Evolutionary conservation across 1,284 basidiomycete species (phyloP).

Genomic region (Trametes polyzona): DNA sequence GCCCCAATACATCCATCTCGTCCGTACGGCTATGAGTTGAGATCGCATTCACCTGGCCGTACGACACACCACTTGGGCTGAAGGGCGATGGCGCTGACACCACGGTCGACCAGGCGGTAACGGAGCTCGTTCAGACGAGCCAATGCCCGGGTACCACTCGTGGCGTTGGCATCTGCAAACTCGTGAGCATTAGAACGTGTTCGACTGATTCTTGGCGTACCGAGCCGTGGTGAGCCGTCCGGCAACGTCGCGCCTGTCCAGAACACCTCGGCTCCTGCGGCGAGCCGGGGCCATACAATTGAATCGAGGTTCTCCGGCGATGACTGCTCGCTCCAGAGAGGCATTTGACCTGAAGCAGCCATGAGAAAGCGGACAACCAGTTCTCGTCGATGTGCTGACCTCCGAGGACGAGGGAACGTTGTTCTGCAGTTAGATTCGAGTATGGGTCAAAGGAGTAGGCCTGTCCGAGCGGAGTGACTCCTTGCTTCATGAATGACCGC

Average conservation of each 20-base stretch:
- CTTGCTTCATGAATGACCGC: conserved; percentile 77
- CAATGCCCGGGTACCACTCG: conserved; percentile 62
- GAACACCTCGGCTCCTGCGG: conserved; percentile 81
- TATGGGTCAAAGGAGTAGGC: conserved; percentile 76
- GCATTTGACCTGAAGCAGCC: conserved; percentile 55
- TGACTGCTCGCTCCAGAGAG: conserved; percentile 83
- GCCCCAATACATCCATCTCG: too few relatives aligned
- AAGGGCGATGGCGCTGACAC: conserved; percentile 67
- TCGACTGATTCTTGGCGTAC: conserved; percentile 4
- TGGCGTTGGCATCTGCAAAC: conserved; percentile 30
- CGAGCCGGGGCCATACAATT: conserved; percentile 75
- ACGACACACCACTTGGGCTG: conserved; percentile 85
- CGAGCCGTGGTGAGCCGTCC: conserved; percentile 27
- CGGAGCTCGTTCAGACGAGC: conserved; percentile 75
- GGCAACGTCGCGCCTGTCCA: conserved; percentile 58
- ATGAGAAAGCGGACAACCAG: conserved; percentile 20
- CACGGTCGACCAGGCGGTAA: conserved; percentile 69
- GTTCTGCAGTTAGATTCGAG: conserved; percentile 52
- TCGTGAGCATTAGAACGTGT: too few relatives aligned
- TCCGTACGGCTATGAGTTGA: conserved; percentile 28
- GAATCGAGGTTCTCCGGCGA: conserved; percentile 71
- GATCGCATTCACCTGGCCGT: conserved; percentile 60
- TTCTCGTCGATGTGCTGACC: conserved; percentile 44
- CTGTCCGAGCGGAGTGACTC: conserved; percentile 79
- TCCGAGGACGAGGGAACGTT: conserved; percentile 65